These are phyloP conservation scores for Pleurotus tuoliensis DNA, from an alignment of 768 basidiomycete genomes.

Conservation along the genomic window DNA sequence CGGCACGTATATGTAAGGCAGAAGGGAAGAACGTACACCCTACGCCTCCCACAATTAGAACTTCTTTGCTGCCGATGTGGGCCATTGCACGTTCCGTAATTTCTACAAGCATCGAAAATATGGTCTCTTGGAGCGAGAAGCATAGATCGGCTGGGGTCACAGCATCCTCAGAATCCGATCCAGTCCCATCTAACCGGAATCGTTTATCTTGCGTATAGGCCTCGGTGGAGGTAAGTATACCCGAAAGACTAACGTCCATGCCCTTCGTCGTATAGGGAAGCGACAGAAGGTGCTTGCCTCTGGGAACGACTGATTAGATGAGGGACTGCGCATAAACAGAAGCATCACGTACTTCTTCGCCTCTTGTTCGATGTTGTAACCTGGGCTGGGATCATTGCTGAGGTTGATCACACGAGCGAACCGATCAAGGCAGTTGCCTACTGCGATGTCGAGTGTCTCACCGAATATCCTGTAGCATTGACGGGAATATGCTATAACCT, in stretches of 20 bases:
- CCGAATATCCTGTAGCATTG: conserved; percentile 98
- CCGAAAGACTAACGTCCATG: conserved; percentile 97
- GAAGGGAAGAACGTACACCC: conserved; percentile 67
- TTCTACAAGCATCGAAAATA: conserved; percentile 98
- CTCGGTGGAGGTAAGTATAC: conserved; percentile 85
- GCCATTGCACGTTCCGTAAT: conserved; percentile 99
- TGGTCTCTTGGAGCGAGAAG: conserved; percentile 94
- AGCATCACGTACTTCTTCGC: conserved; percentile 70
- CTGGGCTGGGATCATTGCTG: conserved; percentile 93
- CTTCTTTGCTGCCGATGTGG: conserved; percentile 93
- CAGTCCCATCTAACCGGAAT: conserved; percentile 47
- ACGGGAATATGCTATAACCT: conserved; percentile 97
- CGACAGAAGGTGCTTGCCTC: conserved; percentile 77
- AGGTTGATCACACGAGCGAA: conserved; percentile 94
- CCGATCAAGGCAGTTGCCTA: conserved; percentile 96
- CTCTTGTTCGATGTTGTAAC: conserved; percentile 95
- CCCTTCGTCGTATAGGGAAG: conserved; percentile 97
- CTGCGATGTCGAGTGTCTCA: conserved; percentile 98
- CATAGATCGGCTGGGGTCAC: conserved; percentile 96
- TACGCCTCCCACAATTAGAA: conserved; percentile 97
- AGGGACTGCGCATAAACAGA: too few species aligned
- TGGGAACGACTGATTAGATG: conserved; percentile 22
- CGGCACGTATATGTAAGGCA: neutral
- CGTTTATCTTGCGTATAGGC: conserved; percentile 83
- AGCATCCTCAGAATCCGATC: conserved; percentile 48